A percentile compares a stretch with the other conserved stretches of the same genome.
phyloP scores from a whole-genome alignment of 2,329 filamentous ascomycete species.

The Sclerotinia borealis region DNA sequence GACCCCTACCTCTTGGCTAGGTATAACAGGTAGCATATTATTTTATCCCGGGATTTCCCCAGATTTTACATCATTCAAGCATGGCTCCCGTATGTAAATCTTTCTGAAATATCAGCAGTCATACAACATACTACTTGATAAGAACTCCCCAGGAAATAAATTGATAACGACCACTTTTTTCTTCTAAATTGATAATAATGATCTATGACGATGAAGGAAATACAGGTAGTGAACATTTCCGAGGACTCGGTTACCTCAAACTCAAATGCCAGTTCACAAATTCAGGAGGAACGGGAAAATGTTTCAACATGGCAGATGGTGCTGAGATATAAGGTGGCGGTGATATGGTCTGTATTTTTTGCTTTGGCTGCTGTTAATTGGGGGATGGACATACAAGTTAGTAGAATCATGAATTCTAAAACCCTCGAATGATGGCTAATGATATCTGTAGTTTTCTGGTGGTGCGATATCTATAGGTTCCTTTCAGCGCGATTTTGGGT shows the following conservation, averaged over 20 bases:
- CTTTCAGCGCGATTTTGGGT: constrained; percentile 11
- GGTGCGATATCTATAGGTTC: constrained; percentile 2
- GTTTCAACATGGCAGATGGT: constrained; percentile 8
- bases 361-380: constrained; percentile 9
- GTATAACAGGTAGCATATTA: neutral
- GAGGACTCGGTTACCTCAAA: neutral
- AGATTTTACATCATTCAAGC: neutral
- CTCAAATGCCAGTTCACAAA: neutral
- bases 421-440: neutral
- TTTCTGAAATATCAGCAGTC: neutral
- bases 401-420: neutral
- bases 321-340: constrained; percentile 9
- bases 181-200: neutral
- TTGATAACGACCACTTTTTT: neutral
- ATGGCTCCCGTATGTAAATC: neutral
- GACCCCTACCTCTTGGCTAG: neutral
- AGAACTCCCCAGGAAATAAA: neutral
- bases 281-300: neutral
- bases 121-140: neutral
- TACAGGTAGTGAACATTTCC: neutral
- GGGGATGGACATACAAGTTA: constrained; percentile 11
- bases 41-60: neutral
- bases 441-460: neutral
- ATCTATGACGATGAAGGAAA: neutral
- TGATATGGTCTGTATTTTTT: constrained; percentile 8